Evolutionary conservation across 2,329 filamentous ascomycete genomes (phyloP), one percentile per base, ranked within the genome.

Genomic region (Diaporthe citriasiana): DNA sequence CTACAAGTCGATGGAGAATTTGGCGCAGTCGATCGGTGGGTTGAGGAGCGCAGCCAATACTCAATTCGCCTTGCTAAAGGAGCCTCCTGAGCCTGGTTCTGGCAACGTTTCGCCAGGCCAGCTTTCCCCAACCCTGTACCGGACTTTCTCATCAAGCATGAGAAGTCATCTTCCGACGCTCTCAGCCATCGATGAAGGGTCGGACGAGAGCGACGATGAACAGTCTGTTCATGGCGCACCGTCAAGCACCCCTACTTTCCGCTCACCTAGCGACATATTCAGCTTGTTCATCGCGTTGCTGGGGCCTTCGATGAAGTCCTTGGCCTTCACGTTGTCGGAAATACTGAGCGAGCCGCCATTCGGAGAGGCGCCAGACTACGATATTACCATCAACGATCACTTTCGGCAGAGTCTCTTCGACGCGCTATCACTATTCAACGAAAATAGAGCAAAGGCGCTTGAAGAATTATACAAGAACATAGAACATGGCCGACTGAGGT

Each of bases 301-400:
- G 30, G 97, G 97, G 0, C 97, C 97, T 1, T 97, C 96, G 0
- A 97, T 98, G 92, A 97, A 98, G 82, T 98, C 96, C 0, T 85
- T 99, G n/a, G 94, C 95, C 3, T 97, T 93, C 78, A 98, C 97
- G 0, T 84, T 99, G 51, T 94, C 95, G 15, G 93, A 97, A 80
- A 95, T 97, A 13, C 89, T 99, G 10, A 92, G 94, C 70, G 95
- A 98, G 76, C 89, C 97, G 1, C 95, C 95, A 0, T 98, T 97
- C 82, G 91, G 91, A 7, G 85, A 90, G 17, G 88, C 89, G 0
- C 90, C 93, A 0, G 87, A 92, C 38, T 91, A 92, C 75, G 87
- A 90, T 47, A 93, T 98, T 74, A 89, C 87, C 1, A 89, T 97
- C 66, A 95, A 97, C 79, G 92, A 92, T 68, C 92, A 95, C 77